A percentile compares a stretch with the other conserved stretches of the same genome.
Conservation (phyloP, 257 asterid genomes). For the Przewalskia tangutica region DNA sequence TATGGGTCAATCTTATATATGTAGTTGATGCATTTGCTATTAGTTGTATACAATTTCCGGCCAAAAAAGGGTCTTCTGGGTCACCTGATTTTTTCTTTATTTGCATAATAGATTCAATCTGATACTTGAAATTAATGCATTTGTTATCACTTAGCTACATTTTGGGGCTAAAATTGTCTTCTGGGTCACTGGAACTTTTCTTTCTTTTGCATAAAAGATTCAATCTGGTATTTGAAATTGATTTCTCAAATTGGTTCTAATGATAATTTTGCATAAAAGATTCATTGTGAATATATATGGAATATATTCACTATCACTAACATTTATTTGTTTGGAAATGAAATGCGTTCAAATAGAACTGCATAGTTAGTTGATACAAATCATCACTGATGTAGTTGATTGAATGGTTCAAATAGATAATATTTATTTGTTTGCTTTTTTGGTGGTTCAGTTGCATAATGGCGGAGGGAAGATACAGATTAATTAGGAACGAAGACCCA, state of each 20-base stretch:
- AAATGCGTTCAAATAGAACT: neutral
- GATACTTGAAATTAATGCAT: no score
- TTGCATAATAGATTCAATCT: neutral
- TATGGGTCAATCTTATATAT: neutral
- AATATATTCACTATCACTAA: no score
- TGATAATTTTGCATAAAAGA: neutral
- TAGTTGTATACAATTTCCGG: neutral
- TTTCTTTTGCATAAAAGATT: neutral
- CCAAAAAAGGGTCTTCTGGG: neutral
- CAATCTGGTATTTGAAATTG: neutral
- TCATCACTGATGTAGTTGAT: no score
- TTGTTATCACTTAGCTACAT: neutral
- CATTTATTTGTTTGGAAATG: neutral
- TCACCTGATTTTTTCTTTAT: neutral
- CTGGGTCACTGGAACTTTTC: neutral
- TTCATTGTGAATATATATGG: no score
- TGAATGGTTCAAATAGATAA: no score
- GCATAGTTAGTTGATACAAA: neutral
- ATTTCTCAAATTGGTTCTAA: neutral
- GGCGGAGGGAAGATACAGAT: constrained; percentile 55
- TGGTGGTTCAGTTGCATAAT: constrained; percentile 14
- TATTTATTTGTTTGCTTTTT: neutral
- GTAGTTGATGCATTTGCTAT: neutral
- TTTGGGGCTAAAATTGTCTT: neutral
- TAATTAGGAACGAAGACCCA: constrained; percentile 33